A percentile compares a stretch with the other conserved stretches of the same genome.
Evolutionary conservation across 1,139 yeast genomes (phyloP).

Genomic region (Pneumocystis murina): DNA sequence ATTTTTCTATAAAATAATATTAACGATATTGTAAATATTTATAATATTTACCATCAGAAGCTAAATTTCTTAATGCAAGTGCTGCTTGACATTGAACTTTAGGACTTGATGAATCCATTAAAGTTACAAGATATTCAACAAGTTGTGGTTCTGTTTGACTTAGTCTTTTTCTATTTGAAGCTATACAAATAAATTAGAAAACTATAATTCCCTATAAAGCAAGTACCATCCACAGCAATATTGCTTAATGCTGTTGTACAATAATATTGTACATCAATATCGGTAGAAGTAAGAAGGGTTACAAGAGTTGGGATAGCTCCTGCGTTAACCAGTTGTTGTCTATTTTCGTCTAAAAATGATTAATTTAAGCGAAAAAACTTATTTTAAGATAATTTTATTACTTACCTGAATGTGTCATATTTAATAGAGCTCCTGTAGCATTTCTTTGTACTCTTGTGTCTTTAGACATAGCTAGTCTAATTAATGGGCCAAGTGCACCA

Average conservation of each 20-base stretch:
- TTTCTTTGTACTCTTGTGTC: constrained; percentile 95
- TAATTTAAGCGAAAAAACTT: neutral
- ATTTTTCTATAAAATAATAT: constrained; percentile 28
- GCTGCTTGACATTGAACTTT: constrained; percentile 98
- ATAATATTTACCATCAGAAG: constrained; percentile 59
- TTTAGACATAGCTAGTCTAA: constrained; percentile 82
- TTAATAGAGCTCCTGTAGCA: constrained; percentile 92
- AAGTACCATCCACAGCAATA: constrained; percentile 65
- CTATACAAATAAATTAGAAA: constrained; percentile 20
- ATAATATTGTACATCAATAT: constrained; percentile 94
- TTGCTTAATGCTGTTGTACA: constrained; percentile 95
- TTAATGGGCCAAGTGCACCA: constrained; percentile 90
- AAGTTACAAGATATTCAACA: constrained; percentile 68
- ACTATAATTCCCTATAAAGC: neutral
- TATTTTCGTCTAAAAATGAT: constrained; percentile 48
- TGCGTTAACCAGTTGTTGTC: constrained; percentile 91
- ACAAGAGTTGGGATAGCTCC: constrained; percentile 97
- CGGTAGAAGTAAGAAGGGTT: constrained; percentile 69
- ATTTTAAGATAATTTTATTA: neutral
- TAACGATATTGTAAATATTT: neutral
- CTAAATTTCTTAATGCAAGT: constrained; percentile 82
- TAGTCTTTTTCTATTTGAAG: constrained; percentile 69
- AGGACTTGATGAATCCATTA: constrained; percentile 79
- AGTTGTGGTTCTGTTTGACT: constrained; percentile 90
- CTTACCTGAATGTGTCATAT: constrained; percentile 75